Base-by-base conservation (phyloP, 345 rosid genomes). In the Nasturtium officinale region DNA sequence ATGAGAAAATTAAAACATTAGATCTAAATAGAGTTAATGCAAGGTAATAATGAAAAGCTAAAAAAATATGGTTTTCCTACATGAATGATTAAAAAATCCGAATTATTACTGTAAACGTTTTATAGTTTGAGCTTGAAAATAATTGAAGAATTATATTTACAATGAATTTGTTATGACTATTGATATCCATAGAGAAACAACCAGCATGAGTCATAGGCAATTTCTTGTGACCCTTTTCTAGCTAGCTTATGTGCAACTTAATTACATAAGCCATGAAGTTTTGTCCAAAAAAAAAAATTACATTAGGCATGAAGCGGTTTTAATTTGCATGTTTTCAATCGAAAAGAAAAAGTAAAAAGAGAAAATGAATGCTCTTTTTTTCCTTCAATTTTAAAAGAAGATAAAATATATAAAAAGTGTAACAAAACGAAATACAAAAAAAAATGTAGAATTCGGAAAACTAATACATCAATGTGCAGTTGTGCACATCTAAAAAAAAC, bases 371-470 rank as follows among this genome's bases (percentile, higher is more conserved):
- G 28, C 26, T 16, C 7, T 9, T 50, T 51, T 50, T 61, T 43
- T 28, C 12, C n/a, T 15, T 9, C 4, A 38, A 38, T 26, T 38
- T 1, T 2, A 1, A 3, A 28, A 67, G 21, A 26, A 12, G 8
- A 7, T 5, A 25, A 61, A 42, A 2, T 2, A 61, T 8, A 61
- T 0, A 6, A 67, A 29, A 16, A 11, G 20, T 9, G 7, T 25
- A 16, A 48, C 2, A 59, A 61, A 47, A 66, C 33, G 0, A 33
- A 28, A 40, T 5, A 28, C 3, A 51, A 17, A 32, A 6, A 69
- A 10, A 69, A 4, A 23, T 7, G 35, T 26, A 51, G 61, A 51
- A 68, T 52, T 75, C n/a, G 74, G 69, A 68, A 67, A 75, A 75
- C 26, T 47, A 25, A 46, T 5, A 47, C 79, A 75, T 75, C 78